A percentile compares a stretch with the other conserved stretches of the same genome.
phyloP scores from a whole-genome alignment of 208 protist species.

The Acanthamoeba divionensis region DNA sequence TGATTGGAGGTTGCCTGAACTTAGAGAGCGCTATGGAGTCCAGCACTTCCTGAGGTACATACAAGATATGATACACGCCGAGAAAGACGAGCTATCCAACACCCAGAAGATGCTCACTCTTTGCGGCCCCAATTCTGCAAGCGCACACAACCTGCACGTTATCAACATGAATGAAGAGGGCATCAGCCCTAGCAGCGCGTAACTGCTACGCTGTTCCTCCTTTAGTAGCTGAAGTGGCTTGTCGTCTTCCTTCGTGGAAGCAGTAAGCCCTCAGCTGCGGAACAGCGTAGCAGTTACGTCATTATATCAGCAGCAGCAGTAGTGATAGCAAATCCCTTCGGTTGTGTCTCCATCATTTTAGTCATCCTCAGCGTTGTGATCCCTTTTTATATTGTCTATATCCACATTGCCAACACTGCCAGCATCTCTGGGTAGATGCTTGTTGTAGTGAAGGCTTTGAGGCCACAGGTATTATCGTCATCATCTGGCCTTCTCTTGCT shows the following conservation, averaged over 20 bases:
- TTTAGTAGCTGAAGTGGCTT: not conserved
- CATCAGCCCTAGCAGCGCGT: constrained; percentile 29
- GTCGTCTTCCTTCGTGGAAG: not conserved
- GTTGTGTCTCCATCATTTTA: not conserved
- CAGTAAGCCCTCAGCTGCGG: constrained; percentile 9
- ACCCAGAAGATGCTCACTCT: too few relatives aligned
- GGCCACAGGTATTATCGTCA: too few relatives aligned
- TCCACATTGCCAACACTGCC: not conserved
- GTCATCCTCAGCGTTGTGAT: not conserved
- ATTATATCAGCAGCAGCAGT: not conserved
- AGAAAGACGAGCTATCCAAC: not conserved
- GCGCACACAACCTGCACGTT: too few relatives aligned
- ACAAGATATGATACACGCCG: not conserved
- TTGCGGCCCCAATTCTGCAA: too few relatives aligned
- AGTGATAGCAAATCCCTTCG: not conserved
- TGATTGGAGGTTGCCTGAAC: constrained; percentile 39
- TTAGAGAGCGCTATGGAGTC: constrained; percentile 37
- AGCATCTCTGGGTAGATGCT: too few relatives aligned
- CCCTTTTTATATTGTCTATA: not conserved
- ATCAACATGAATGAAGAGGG: too few relatives aligned
- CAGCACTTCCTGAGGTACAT: constrained; percentile 39
- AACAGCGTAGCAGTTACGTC: constrained; percentile 55
- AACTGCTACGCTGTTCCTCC: constrained; percentile 56
- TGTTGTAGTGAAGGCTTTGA: too few relatives aligned
- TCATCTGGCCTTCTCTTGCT: not conserved